Conservation (phyloP, 1,139 yeast species). For the Protomyces lactucae-debilis region DNA sequence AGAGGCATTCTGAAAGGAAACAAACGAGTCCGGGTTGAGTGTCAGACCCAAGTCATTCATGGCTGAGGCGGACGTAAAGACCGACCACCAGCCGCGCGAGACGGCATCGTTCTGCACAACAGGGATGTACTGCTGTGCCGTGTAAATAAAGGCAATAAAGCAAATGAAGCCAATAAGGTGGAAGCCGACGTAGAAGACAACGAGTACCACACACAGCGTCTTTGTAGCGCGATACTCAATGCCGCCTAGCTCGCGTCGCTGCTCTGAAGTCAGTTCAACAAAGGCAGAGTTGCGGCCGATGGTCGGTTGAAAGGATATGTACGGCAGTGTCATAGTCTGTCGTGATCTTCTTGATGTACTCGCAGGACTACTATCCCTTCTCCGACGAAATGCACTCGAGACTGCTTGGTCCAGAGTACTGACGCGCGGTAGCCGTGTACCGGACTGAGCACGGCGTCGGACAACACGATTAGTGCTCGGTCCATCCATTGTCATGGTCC, state of each 20-base stretch:
- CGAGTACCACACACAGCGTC: slow-evolving; percentile 42
- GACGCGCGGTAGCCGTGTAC: slow-evolving; percentile 29
- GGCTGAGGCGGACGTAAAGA: slow-evolving; percentile 70
- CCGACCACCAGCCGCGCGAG: slow-evolving; percentile 85
- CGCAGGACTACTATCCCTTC: slow-evolving; percentile 25
- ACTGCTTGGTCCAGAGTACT: slow-evolving; percentile 35
- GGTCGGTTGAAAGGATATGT: slow-evolving; percentile 56
- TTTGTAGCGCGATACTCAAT: slow-evolving; percentile 91
- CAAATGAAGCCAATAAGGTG: slow-evolving; percentile 51
- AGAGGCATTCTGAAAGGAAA: slow-evolving; percentile 23
- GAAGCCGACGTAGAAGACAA: slow-evolving; percentile 20
- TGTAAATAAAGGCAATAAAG: slow-evolving; percentile 61
- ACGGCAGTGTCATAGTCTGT: slow-evolving; percentile 28
- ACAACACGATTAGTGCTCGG: slow-evolving; percentile 19
- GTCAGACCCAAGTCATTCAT: slow-evolving; percentile 72
- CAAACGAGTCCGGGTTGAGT: slow-evolving; percentile 27
- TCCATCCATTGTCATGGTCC: slow-evolving; percentile 50
- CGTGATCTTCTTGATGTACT: slow-evolving; percentile 7
- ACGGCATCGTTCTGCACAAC: slow-evolving; percentile 53
- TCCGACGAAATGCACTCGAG: slow-evolving; percentile 26
- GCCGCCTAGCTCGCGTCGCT: slow-evolving; percentile 93
- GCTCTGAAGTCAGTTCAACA: slow-evolving; percentile 71
- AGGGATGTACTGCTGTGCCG: slow-evolving; percentile 40
- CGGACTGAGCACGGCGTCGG: slow-evolving; percentile 7
- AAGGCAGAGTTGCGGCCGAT: slow-evolving; percentile 97